A percentile compares a stretch with the other conserved stretches of the same genome.
phyloP scores from a whole-genome alignment of 306 rosid species.

The Dalbergia oliveri region DNA sequence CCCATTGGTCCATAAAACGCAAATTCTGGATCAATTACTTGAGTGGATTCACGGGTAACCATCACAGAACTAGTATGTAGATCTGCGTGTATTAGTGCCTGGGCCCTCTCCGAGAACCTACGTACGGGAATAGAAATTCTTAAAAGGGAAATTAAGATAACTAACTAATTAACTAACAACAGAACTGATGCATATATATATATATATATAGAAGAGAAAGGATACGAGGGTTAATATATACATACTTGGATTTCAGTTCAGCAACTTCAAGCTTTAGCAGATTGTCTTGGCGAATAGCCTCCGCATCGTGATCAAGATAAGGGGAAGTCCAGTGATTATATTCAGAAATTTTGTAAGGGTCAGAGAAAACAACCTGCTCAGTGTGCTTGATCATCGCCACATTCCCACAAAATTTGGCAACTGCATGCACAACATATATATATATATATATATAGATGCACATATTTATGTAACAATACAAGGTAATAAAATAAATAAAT shows the following conservation, averaged over 20 bases:
- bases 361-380: slow-evolving; percentile 92
- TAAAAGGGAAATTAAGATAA: not conserved
- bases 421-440: slow-evolving; percentile 51
- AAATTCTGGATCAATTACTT: slow-evolving; percentile 94
- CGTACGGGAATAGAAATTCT: slow-evolving; percentile 42
- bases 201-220: too few species aligned
- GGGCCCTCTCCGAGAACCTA: slow-evolving; percentile 86
- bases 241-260: slow-evolving; percentile 83
- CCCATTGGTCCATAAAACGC: slow-evolving; percentile 98
- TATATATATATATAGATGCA: too few species aligned
- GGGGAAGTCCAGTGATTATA: slow-evolving; percentile 86
- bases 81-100: slow-evolving; percentile 92
- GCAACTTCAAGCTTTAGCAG: slow-evolving; percentile 84
- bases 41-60: slow-evolving; percentile 88
- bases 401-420: slow-evolving; percentile 89
- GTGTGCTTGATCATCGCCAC: slow-evolving; percentile 89
- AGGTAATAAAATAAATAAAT: too few species aligned
- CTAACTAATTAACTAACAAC: not conserved
- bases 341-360: slow-evolving; percentile 86
- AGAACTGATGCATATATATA: not conserved
- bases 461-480: too few species aligned
- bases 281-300: slow-evolving; percentile 86
- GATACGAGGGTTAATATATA: too few species aligned
- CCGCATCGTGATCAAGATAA: slow-evolving; percentile 80
- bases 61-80: slow-evolving; percentile 91